Evolutionary conservation across 2,329 filamentous ascomycete genomes (phyloP).

Genomic region (Xylariaceae sp.): DNA sequence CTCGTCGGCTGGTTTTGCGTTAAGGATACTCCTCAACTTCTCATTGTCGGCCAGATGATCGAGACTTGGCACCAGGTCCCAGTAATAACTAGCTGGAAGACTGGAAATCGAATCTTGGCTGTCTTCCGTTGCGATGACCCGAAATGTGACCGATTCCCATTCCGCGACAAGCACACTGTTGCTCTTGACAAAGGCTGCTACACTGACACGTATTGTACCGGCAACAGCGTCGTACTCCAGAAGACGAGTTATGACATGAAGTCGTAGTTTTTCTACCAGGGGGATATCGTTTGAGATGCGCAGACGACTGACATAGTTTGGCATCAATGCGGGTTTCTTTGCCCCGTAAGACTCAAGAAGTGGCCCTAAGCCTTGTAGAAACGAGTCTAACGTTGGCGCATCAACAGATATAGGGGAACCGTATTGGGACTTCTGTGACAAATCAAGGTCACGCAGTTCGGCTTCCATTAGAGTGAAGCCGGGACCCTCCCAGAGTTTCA

Average conservation of each 20-base stretch:
- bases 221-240: conserved; percentile 22
- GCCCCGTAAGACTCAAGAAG: conserved; percentile 20
- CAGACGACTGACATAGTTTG: conserved; percentile 28
- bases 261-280: conserved; percentile 11
- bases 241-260: conserved; percentile 24
- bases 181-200: conserved; percentile 23
- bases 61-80: conserved; percentile 24
- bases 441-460: conserved; percentile 21
- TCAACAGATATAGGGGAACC: conserved; percentile 25
- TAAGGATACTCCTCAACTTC: conserved; percentile 24
- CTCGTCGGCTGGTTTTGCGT: conserved; percentile 16
- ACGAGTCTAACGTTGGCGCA: conserved; percentile 27
- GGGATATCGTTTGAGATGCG: conserved; percentile 30
- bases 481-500: conserved; percentile 19
- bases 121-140: conserved; percentile 6
- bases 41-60: conserved; percentile 18
- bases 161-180: conserved; percentile 19
- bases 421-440: conserved; percentile 3
- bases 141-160: conserved; percentile 20
- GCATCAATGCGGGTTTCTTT: conserved; percentile 24
- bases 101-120: conserved; percentile 12
- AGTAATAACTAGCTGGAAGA: conserved; percentile 21
- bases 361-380: conserved; percentile 24
- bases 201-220: conserved; percentile 23
- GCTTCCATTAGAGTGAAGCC: conserved; percentile 21